Percentiles rank a stretch among this genome's conserved stretches.
These are phyloP conservation scores for Selenicereus undatus DNA, from an alignment of 148 eudicot species.

Conservation along the genomic window DNA sequence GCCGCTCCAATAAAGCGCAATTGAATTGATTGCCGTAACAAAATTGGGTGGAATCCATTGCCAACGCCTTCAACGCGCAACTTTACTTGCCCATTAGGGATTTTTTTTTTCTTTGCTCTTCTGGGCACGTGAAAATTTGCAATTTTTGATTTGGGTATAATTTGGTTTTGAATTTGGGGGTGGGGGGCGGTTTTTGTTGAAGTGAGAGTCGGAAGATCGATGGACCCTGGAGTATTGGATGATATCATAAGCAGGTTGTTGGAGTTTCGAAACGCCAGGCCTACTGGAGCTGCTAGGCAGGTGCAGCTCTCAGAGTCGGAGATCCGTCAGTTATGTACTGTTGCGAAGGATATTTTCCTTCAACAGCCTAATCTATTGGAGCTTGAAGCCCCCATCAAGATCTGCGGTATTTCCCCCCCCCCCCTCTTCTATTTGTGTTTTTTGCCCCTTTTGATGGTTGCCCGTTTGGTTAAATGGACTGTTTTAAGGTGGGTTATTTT, in stretches of 20 bases:
- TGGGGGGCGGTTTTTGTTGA: background rate
- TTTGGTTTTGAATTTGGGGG: background rate
- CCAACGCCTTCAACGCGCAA: background rate
- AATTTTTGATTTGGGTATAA: background rate
- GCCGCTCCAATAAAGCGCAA: conserved; percentile 2
- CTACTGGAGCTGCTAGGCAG: conserved; percentile 43
- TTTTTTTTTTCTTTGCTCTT: background rate
- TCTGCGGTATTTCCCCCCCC: conserved; percentile 49
- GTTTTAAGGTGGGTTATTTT: conserved; percentile 6
- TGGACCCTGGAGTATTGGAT: conserved; percentile 56
- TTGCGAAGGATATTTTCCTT: conserved; percentile 53
- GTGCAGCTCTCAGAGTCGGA: conserved; percentile 71
- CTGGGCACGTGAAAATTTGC: background rate
- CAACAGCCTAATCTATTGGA: conserved; percentile 66
- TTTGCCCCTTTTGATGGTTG: conserved; percentile 3
- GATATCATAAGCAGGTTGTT: conserved; percentile 57
- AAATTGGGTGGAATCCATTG: background rate
- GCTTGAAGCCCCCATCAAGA: conserved; percentile 82
- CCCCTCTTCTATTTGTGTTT: background rate
- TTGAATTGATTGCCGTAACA: background rate
- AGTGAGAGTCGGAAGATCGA: conserved; percentile 15
- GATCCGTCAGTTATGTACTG: conserved; percentile 69
- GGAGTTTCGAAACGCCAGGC: conserved; percentile 53
- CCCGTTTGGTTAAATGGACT: conserved; percentile 7
- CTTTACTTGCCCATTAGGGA: background rate